phyloP scores from a whole-genome alignment of 148 eudicot genomes.

The Mesembryanthemum crystallinum region DNA sequence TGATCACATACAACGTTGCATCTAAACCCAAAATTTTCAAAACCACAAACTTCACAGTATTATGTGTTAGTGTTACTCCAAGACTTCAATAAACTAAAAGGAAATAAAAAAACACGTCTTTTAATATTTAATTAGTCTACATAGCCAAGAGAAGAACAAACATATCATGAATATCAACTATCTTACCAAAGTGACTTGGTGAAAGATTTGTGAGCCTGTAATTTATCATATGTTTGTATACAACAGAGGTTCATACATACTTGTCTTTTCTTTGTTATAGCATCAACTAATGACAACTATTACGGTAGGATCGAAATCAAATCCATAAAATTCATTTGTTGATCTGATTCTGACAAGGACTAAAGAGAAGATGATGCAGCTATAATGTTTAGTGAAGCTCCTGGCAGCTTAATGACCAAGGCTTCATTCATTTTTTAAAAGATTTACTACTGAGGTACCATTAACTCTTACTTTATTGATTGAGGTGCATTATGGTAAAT shows the following conservation, averaged over 20 bases:
- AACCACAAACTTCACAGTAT: not conserved
- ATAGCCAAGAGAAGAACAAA: not conserved
- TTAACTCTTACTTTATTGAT: not conserved
- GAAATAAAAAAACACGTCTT: not conserved
- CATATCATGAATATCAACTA: not conserved
- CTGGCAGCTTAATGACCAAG: not conserved
- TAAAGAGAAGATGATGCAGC: not conserved
- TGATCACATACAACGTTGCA: not conserved
- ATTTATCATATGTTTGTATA: not conserved
- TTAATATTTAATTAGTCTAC: not conserved
- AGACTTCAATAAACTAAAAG: not conserved
- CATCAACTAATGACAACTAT: not conserved
- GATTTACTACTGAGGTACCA: not conserved
- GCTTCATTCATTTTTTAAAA: not conserved
- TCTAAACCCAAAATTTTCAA: not conserved
- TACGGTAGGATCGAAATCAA: not conserved
- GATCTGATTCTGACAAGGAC: not conserved
- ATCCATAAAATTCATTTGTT: not conserved
- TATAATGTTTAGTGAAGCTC: not conserved
- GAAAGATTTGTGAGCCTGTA: not conserved
- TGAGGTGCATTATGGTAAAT: too few species aligned
- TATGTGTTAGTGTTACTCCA: not conserved
- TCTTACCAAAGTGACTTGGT: not conserved
- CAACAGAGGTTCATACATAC: not conserved
- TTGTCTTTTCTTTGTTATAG: not conserved